Conservation (phyloP, 208 protist genomes). For the Wallacemonas rigidus region DNA sequence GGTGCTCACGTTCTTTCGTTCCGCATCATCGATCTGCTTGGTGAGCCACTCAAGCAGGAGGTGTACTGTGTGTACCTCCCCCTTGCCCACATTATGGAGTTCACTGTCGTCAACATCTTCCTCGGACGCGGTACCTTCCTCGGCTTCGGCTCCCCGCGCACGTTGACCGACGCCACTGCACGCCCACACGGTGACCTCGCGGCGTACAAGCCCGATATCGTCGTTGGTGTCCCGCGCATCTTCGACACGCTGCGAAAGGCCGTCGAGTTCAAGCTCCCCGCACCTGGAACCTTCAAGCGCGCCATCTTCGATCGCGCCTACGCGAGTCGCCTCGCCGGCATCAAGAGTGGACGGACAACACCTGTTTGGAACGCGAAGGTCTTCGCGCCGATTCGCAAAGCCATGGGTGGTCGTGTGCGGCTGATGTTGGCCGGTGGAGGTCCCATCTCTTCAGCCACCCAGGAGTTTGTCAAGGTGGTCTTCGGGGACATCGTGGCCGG, state of each 20-base stretch:
- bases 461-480: conserved; percentile 53
- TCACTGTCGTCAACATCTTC: conserved; percentile 43
- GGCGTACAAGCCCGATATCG: not conserved
- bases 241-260: conserved; percentile 51
- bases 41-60: conserved; percentile 16
- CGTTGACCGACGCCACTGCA: not conserved
- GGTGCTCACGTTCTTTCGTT: conserved; percentile 25
- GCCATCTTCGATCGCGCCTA: conserved; percentile 48
- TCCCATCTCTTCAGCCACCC: conserved; percentile 37
- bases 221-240: conserved; percentile 40
- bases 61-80: conserved; percentile 2
- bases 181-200: not conserved
- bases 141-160: not conserved
- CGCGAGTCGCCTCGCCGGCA: conserved; percentile 22
- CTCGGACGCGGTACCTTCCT: conserved; percentile 29
- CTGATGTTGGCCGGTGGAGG: conserved; percentile 38
- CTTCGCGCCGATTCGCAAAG: conserved; percentile 28
- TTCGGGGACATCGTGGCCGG: conserved; percentile 50
- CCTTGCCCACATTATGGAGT: conserved; percentile 34
- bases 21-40: conserved; percentile 53
- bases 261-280: conserved; percentile 36
- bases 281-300: conserved; percentile 25
- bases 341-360: conserved; percentile 33
- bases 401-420: conserved; percentile 43
- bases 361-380: conserved; percentile 54